phyloP scores from a whole-genome alignment of 106 monocot species.

The Amphibolis antarctica region DNA sequence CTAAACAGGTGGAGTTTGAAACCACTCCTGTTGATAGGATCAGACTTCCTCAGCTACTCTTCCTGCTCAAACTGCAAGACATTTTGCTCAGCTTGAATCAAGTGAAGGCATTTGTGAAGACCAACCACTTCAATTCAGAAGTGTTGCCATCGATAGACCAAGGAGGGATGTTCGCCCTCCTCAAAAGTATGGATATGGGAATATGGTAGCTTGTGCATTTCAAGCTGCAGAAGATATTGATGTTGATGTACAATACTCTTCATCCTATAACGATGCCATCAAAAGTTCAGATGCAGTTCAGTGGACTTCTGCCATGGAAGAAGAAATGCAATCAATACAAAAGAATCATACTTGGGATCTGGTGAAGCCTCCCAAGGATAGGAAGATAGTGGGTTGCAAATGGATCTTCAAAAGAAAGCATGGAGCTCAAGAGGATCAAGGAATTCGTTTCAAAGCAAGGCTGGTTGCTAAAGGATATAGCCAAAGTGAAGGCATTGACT shows the following conservation, averaged over 20 bases:
- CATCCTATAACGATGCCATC: not conserved
- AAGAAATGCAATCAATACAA: not conserved
- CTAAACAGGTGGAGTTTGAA: too few species aligned
- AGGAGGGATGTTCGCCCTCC: not conserved
- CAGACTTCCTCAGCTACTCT: too few species aligned
- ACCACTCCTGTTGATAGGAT: too few species aligned
- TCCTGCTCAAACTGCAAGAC: too few species aligned
- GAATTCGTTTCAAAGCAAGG: too few species aligned
- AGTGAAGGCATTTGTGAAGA: not conserved
- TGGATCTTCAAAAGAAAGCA: constrained; percentile 1
- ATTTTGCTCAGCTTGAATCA: too few species aligned
- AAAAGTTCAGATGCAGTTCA: not conserved
- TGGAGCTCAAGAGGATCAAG: not conserved
- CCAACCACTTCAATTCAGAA: too few species aligned
- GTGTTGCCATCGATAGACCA: too few species aligned
- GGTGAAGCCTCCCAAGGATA: too few species aligned
- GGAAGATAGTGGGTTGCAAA: too few species aligned
- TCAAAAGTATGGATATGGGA: not conserved
- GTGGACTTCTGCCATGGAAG: not conserved
- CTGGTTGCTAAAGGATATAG: too few species aligned
- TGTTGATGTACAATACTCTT: not conserved
- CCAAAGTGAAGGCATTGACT: too few species aligned
- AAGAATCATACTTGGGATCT: constrained; percentile 2
- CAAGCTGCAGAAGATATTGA: not conserved
- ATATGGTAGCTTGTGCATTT: not conserved